phyloP scores from a whole-genome alignment of 139 green algal species.

The Chlorella sp. region DNA sequence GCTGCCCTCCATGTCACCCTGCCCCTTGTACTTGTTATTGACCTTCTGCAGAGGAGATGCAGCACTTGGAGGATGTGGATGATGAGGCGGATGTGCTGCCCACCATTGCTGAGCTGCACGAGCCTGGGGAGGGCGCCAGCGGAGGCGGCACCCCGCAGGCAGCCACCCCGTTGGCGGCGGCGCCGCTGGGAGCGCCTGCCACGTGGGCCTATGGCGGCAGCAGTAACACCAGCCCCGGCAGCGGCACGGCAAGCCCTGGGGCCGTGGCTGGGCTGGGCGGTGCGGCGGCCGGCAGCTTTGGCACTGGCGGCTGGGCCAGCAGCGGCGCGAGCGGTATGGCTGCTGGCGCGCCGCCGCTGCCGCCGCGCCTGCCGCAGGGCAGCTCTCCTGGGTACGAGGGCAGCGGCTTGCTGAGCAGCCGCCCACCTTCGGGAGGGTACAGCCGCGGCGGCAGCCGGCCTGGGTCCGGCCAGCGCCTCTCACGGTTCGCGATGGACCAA shows the following conservation, averaged over 20 bases:
- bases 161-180: neutral
- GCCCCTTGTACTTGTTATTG: neutral
- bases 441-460: neutral
- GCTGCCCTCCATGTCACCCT: too few species aligned
- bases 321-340: neutral
- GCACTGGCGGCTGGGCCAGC: neutral
- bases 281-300: neutral
- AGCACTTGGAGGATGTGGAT: constrained; percentile 22
- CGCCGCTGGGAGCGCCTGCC: too few species aligned
- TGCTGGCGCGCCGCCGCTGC: neutral
- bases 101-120: constrained; percentile 14
- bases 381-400: neutral
- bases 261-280: neutral
- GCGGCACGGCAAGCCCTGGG: neutral
- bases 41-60: constrained; percentile 25
- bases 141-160: neutral
- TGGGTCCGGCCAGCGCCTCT: neutral
- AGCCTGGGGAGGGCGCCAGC: neutral
- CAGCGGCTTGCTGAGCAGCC: neutral
- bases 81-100: constrained; percentile 24
- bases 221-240: neutral
- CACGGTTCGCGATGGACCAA: constrained; percentile 18
- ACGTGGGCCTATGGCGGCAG: constrained; percentile 1
- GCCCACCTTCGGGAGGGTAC: neutral
- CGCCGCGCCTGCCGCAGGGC: neutral